These are phyloP conservation scores for Fomitopsis pulvina DNA, from an alignment of 768 basidiomycete species.

Conservation along the genomic window DNA sequence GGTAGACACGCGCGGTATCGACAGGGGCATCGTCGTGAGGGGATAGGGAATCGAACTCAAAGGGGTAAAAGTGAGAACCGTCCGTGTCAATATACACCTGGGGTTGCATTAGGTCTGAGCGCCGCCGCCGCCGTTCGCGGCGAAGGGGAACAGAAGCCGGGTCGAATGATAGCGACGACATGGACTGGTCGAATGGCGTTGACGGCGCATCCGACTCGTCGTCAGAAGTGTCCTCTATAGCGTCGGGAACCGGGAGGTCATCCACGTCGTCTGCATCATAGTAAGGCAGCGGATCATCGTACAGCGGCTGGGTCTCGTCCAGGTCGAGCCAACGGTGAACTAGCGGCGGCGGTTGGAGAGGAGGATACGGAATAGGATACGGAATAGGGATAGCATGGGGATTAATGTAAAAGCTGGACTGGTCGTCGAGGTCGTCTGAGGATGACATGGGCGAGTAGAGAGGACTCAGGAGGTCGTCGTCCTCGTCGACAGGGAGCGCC, in stretches of 20 bases:
- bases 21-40: conserved; percentile 41
- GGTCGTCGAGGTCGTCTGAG: conserved; percentile 63
- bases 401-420: conserved; percentile 37
- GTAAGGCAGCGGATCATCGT: conserved; percentile 58
- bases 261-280: conserved; percentile 58
- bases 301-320: conserved; percentile 24
- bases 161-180: conserved; percentile 46
- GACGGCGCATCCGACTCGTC: conserved; percentile 73
- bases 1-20: conserved; percentile 29
- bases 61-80: conserved; percentile 55
- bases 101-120: conserved; percentile 25
- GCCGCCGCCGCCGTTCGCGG: conserved; percentile 42
- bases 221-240: conserved; percentile 80
- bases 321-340: conserved; percentile 45
- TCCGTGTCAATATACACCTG: conserved; percentile 59
- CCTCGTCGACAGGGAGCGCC: conserved; percentile 49
- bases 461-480: conserved; percentile 50
- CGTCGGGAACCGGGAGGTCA: conserved; percentile 67
- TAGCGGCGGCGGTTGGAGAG: conserved; percentile 51
- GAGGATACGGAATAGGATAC: conserved; percentile 65
- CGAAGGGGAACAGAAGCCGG: conserved; percentile 45
- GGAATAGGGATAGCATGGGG: conserved; percentile 39
- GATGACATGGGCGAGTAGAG: conserved; percentile 67
- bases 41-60: conserved; percentile 67
- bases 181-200: conserved; percentile 58